Conservation (phyloP, 441 rosid species). For the Populus hybrid region DNA sequence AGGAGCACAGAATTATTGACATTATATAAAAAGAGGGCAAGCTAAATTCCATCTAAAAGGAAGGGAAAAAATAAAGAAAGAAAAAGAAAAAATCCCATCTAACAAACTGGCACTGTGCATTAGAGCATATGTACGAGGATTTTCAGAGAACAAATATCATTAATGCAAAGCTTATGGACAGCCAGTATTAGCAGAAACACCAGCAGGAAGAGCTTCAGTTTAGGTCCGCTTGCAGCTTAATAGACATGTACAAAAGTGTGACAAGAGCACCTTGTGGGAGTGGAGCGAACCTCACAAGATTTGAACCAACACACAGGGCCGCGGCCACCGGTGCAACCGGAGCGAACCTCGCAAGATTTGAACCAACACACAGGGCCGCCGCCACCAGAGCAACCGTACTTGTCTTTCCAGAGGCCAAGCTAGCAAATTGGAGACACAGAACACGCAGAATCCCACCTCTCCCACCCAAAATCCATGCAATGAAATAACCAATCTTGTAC, state of each 20-base stretch:
- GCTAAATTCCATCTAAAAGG: too few species aligned
- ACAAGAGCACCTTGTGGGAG: conserved; percentile 83
- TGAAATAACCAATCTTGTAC: conserved; percentile 66
- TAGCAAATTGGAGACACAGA: conserved; percentile 66
- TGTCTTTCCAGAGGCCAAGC: conserved; percentile 86
- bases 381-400: conserved; percentile 62
- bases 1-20: too few species aligned
- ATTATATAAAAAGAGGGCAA: too few species aligned
- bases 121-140: background rate
- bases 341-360: conserved; percentile 69
- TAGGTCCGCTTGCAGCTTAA: conserved; percentile 69
- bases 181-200: too few species aligned
- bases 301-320: conserved; percentile 81
- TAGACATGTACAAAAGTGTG: conserved; percentile 75
- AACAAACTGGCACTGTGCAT: background rate
- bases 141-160: background rate
- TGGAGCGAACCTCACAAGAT: conserved; percentile 72
- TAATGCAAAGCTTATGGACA: background rate
- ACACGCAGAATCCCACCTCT: conserved; percentile 67
- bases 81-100: background rate
- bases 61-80: too few species aligned
- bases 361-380: conserved; percentile 79
- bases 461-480: conserved; percentile 81
- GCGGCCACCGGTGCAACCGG: conserved; percentile 59
- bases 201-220: conserved; percentile 21